Conservation (phyloP, 257 asterid species). For the Oldenlandia corymbosa region DNA sequence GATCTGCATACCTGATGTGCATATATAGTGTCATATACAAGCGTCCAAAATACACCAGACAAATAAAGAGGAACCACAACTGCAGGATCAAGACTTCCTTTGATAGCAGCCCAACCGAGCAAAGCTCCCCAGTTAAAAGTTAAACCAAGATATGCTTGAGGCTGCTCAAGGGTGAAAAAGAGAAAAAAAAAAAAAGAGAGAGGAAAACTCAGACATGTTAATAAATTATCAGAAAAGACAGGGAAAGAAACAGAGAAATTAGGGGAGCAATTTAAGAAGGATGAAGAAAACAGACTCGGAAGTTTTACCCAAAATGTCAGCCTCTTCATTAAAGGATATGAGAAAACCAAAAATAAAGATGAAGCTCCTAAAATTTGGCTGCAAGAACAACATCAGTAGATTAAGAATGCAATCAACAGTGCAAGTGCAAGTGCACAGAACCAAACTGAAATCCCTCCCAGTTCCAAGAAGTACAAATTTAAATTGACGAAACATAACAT, state of each 20-base stretch:
- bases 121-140: slow-evolving; percentile 98
- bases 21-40: slow-evolving; percentile 86
- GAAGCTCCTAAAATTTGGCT: slow-evolving; percentile 88
- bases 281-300: slow-evolving; percentile 8
- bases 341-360: slow-evolving; percentile 75
- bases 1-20: slow-evolving; percentile 68
- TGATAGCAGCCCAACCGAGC: slow-evolving; percentile 93
- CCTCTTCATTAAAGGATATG: slow-evolving; percentile 95
- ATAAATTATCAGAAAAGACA: not conserved
- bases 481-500: not conserved
- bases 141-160: slow-evolving; percentile 94
- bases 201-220: slow-evolving; percentile 5
- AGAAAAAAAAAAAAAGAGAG: not conserved
- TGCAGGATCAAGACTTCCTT: slow-evolving; percentile 67
- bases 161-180: slow-evolving; percentile 37
- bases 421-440: not conserved
- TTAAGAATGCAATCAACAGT: not conserved
- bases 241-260: not conserved
- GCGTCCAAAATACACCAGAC: slow-evolving; percentile 87
- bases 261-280: slow-evolving; percentile 2
- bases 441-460: not conserved
- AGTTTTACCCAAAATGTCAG: slow-evolving; percentile 71
- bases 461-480: not conserved
- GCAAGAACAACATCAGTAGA: slow-evolving; percentile 26
- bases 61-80: slow-evolving; percentile 71